Evolutionary conservation across 2,329 filamentous ascomycete species (phyloP).

Genomic region (Massarina eburnea): DNA sequence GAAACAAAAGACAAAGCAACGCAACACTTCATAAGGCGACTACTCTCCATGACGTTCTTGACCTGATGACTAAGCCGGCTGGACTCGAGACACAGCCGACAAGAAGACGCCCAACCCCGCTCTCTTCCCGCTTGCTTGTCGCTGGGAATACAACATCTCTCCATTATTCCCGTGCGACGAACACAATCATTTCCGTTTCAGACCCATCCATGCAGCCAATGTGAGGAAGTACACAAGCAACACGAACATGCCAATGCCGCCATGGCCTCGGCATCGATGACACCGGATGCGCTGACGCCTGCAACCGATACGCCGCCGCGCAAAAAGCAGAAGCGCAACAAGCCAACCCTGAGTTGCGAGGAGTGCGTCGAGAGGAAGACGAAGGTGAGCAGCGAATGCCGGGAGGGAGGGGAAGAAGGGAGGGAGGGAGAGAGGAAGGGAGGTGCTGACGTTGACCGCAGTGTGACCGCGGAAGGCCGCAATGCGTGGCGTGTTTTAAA

Average conservation of each 20-base stretch:
- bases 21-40: too few relatives aligned
- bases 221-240: neutral
- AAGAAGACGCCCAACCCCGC: neutral
- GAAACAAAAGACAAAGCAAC: too few relatives aligned
- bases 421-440: slow-evolving; percentile 74
- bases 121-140: too few relatives aligned
- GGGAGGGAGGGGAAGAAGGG: slow-evolving; percentile 48
- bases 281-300: neutral
- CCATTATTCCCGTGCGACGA: slow-evolving; percentile 1
- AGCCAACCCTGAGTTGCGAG: slow-evolving; percentile 76
- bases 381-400: too few relatives aligned
- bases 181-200: neutral
- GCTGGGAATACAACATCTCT: neutral
- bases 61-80: neutral
- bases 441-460: slow-evolving; percentile 39
- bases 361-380: slow-evolving; percentile 83
- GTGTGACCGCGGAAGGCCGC: slow-evolving; percentile 73
- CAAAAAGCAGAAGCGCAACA: slow-evolving; percentile 83
- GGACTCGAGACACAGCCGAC: neutral
- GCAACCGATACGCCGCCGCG: slow-evolving; percentile 42
- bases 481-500: slow-evolving; percentile 64
- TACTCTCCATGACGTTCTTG: too few relatives aligned
- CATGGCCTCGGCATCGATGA: slow-evolving; percentile 3
- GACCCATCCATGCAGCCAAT: neutral
- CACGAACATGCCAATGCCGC: neutral